Base-by-base conservation (phyloP, 2,329 filamentous ascomycete species). In the Cercospora sp. region DNA sequence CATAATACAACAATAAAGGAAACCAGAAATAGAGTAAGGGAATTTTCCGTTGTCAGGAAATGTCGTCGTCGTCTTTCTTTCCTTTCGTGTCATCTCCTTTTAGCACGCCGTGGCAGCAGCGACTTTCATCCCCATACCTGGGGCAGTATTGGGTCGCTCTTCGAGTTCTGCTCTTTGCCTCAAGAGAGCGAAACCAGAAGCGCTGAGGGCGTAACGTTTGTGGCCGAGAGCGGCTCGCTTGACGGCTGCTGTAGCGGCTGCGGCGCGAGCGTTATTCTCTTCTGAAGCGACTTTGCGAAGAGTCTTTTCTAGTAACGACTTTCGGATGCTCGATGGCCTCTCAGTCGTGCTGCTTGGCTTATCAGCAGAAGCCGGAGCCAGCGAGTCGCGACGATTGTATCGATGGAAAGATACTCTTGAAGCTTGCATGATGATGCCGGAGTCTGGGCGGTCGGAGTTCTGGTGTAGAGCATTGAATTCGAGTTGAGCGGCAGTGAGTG, bases 391-490 rank as follows among this genome's bases (percentile, higher is more conserved):
- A 36, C 55, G 55, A 9, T 59, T 59, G 30, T 64, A 53, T 31
- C 53, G 31, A 26, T 64, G 51, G 51, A 58, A 30, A 30, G 62
- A 58, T 12, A 64, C 36, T 45, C 51, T 26, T 2, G 51, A 58
- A 13, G 62, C 62, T 64, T 64, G 62, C 28, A 64, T 33, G 12
- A 70, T 67, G n/a, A 70, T 55, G 8, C 48, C 48, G 8, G 69
- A 69, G n/a, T 70, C 69, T 10, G 69, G 66, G 9, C 66, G 69
- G 48, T 63, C 63, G 3, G 45, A 23, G n/a, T 39, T 23, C 39
- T 59, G 55, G 5, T 59, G 30, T 12, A 55, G 60, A 23, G 45
- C 42, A 45, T 67, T 55, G 28, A 61, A 61, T n/a, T 65, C 63
- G 5, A 65, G 28, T 36, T 65, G 63, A 30, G 64, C 64, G 13